Evolutionary conservation across 306 rosid genomes (phyloP).

Genomic region (Hippophae tibetana): DNA sequence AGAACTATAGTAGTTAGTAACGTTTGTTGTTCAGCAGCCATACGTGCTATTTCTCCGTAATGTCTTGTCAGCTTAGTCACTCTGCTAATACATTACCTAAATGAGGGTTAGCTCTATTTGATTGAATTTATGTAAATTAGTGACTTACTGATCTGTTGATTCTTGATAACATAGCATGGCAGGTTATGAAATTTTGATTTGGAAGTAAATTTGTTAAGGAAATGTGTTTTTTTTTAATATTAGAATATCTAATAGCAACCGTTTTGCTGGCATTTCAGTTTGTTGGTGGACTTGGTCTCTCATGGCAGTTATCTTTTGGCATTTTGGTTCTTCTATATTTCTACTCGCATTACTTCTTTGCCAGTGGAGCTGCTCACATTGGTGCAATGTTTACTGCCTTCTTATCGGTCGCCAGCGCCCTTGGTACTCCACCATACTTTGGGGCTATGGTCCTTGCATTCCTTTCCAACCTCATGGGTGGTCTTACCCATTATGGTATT

Average conservation of each 20-base stretch:
- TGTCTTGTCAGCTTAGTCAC: too few relatives aligned
- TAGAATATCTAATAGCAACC: neutral
- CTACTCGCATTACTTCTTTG: conserved; percentile 97
- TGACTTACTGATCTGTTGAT: too few relatives aligned
- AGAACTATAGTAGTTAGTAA: too few relatives aligned
- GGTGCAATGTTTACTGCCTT: conserved; percentile 99
- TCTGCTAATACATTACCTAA: too few relatives aligned
- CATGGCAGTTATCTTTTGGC: conserved; percentile 92
- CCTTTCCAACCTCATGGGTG: conserved; percentile 98
- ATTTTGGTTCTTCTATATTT: conserved; percentile 92
- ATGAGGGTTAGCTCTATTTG: too few relatives aligned
- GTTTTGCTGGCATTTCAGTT: conserved; percentile 41
- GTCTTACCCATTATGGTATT: conserved; percentile 92
- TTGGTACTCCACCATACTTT: conserved; percentile 87
- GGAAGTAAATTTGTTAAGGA: too few relatives aligned
- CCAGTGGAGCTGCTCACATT: conserved; percentile 98
- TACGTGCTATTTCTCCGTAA: too few relatives aligned
- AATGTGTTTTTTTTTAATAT: too few relatives aligned
- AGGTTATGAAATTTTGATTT: too few relatives aligned
- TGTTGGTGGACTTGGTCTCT: conserved; percentile 93
- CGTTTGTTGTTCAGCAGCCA: too few relatives aligned
- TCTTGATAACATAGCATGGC: too few relatives aligned
- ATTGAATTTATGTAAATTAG: too few relatives aligned
- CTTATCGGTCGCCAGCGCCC: conserved; percentile 91
- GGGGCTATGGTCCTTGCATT: conserved; percentile 86